Evolutionary conservation across 2,329 filamentous ascomycete genomes (phyloP), one percentile per base, ranked within the genome.

Genomic region (Elsinoe fawcettii): DNA sequence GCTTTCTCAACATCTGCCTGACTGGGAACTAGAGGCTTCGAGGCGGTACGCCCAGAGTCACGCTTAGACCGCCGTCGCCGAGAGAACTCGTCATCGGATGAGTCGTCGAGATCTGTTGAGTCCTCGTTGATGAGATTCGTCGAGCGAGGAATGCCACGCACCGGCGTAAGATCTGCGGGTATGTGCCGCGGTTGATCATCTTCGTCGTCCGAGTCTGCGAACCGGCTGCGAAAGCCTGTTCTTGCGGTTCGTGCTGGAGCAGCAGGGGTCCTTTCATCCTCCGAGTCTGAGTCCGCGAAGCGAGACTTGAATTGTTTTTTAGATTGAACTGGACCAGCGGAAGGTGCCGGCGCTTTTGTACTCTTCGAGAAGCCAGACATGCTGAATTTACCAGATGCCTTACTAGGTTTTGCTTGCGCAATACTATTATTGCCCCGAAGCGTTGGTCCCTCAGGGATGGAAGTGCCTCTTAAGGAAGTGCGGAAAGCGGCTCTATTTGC

Each of bases 261-360:
- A 14, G 36, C 12, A 8, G 30, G 9, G 5, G 54, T n/a, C 6
- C 12, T 68, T 7, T 76, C 75, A 23, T 71, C 72, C 41, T 75
- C 74, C 44, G 89, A 86, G 65, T 86, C 89, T 1, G 86, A 89
- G 64, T 89, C 85, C 1, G 75, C 82, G 63, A 90, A 87, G 82
- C 2, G 84, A 83, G 68, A 76, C 60, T 70, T 73, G 65, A 73
- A 71, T 43, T 56, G 39, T 2, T 60, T 41, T 9, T 49, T 41
- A 14, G 55, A 22, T 23, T 56, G 54, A 41, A 46, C n/a, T 12
- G 58, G 36, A 34, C 54, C 41, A 2, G 53, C 25, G 3, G 39
- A 22, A 9, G 46, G 44, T 16, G 46, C 27, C 27, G 58, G 9
- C 16, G 55, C n/a, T 32, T 57, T 56, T 12, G 43, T 6, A n/a